Conservation (phyloP, 1,139 yeast species). For the Nakaseomyces nivariensis region DNA sequence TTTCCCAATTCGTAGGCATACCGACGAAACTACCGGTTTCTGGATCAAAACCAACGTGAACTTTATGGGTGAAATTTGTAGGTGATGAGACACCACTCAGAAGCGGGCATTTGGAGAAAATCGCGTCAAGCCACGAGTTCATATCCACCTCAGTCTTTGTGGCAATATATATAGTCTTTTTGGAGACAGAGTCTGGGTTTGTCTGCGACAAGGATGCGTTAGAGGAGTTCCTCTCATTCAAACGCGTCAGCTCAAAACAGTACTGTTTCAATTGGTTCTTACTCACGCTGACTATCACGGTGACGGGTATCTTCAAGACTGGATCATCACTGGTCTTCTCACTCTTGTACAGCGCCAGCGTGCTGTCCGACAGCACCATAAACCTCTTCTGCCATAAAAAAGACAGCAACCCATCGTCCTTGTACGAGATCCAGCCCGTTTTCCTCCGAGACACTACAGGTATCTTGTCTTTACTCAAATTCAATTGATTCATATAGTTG, state of each 20-base stretch:
- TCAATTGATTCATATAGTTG: slow-evolving; percentile 18
- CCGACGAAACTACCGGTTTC: slow-evolving; percentile 63
- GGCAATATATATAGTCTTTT: slow-evolving; percentile 59
- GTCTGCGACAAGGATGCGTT: slow-evolving; percentile 1
- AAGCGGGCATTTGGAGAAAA: slow-evolving; percentile 74
- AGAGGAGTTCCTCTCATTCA: slow-evolving; percentile 16
- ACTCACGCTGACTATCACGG: slow-evolving; percentile 44
- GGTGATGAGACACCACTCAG: slow-evolving; percentile 67
- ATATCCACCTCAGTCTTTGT: slow-evolving; percentile 70
- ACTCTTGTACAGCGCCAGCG: slow-evolving; percentile 61
- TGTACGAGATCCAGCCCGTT: slow-evolving; percentile 80
- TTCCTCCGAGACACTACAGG: slow-evolving; percentile 13
- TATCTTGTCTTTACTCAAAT: slow-evolving; percentile 15
- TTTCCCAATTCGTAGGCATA: slow-evolving; percentile 68
- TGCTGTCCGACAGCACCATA: slow-evolving; percentile 62
- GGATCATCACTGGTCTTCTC: slow-evolving; percentile 39
- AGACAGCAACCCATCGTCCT: slow-evolving; percentile 76
- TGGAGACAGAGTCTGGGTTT: slow-evolving; percentile 21
- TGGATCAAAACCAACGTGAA: slow-evolving; percentile 50
- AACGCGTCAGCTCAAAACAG: slow-evolving; percentile 68
- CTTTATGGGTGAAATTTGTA: slow-evolving; percentile 63
- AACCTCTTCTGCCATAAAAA: slow-evolving; percentile 86
- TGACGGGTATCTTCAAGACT: slow-evolving; percentile 42
- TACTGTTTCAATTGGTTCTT: slow-evolving; percentile 55
- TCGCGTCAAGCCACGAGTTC: slow-evolving; percentile 84